These are phyloP conservation scores for Phlebiopsis flavidoalba DNA, from an alignment of 768 basidiomycete genomes.

Conservation along the genomic window DNA sequence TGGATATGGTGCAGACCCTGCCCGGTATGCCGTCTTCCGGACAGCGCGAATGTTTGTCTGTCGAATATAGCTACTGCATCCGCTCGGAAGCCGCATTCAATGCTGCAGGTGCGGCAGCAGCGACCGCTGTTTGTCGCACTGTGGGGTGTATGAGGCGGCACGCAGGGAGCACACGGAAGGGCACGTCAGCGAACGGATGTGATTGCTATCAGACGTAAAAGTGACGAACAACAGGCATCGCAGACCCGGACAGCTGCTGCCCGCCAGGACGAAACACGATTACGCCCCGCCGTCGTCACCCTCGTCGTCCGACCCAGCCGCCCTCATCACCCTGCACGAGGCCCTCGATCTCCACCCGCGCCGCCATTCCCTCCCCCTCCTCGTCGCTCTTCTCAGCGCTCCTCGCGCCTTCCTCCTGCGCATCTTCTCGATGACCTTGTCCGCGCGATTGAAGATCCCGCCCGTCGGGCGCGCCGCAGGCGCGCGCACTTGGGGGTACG, in stretches of 20 bases:
- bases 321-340: conserved; percentile 23
- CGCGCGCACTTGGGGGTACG: conserved; percentile 95
- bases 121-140: not conserved
- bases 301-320: conserved; percentile 11
- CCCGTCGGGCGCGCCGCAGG: conserved; percentile 90
- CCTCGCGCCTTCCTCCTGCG: conserved; percentile 59
- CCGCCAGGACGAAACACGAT: not conserved
- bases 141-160: not conserved
- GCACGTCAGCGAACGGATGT: not conserved
- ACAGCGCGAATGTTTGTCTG: no score
- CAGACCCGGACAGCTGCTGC: not conserved
- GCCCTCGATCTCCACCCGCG: conserved; percentile 48
- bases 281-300: conserved; percentile 15
- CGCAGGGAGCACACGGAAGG: not conserved
- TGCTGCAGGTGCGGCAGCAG: no score
- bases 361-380: conserved; percentile 4
- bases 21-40: no score
- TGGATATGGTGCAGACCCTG: no score
- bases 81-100: no score
- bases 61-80: no score
- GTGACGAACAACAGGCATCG: not conserved
- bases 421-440: conserved; percentile 86
- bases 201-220: not conserved
- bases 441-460: conserved; percentile 95
- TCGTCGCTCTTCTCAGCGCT: conserved; percentile 35